A percentile compares a stretch with the other conserved stretches of the same genome.
phyloP scores from a whole-genome alignment of 2,329 filamentous ascomycete species.

The Alternaria alternata region DNA sequence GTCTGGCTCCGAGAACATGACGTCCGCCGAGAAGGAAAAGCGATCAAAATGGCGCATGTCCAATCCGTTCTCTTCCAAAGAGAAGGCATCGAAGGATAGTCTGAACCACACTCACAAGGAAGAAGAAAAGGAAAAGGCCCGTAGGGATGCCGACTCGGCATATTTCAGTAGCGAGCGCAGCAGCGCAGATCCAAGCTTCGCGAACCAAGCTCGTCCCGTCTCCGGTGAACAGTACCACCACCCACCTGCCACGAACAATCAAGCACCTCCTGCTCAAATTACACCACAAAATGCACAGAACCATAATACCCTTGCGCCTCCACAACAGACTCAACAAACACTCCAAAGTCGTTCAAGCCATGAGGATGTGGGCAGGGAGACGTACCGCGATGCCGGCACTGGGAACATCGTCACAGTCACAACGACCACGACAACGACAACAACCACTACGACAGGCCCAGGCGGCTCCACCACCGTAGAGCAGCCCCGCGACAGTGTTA shows the following conservation, averaged over 20 bases:
- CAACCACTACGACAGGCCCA: slow-evolving; percentile 46
- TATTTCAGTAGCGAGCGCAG: slow-evolving; percentile 46
- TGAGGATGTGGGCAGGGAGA: slow-evolving; percentile 41
- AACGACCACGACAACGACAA: slow-evolving; percentile 49
- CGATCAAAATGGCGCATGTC: slow-evolving; percentile 49
- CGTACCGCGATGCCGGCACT: slow-evolving; percentile 42
- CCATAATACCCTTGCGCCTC: slow-evolving; percentile 25
- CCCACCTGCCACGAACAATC: slow-evolving; percentile 19
- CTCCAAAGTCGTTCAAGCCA: slow-evolving; percentile 29
- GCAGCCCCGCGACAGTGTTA: slow-evolving; percentile 30
- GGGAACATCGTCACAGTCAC: slow-evolving; percentile 47
- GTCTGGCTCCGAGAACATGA: slow-evolving; percentile 25
- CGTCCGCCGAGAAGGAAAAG: slow-evolving; percentile 44
- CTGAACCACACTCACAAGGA: slow-evolving; percentile 14
- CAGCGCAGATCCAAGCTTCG: slow-evolving; percentile 45
- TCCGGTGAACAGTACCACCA: slow-evolving; percentile 40
- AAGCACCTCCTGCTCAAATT: slow-evolving; percentile 23
- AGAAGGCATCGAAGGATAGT: slow-evolving; percentile 35
- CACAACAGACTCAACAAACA: slow-evolving; percentile 19
- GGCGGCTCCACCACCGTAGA: slow-evolving; percentile 47
- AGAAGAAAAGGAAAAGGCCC: slow-evolving; percentile 20
- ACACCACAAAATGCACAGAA: slow-evolving; percentile 11
- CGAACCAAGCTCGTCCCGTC: slow-evolving; percentile 35
- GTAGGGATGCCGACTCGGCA: slow-evolving; percentile 41
- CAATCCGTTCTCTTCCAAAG: slow-evolving; percentile 48